phyloP scores from a whole-genome alignment of 1,284 basidiomycete species.

The Meira nashicola region DNA sequence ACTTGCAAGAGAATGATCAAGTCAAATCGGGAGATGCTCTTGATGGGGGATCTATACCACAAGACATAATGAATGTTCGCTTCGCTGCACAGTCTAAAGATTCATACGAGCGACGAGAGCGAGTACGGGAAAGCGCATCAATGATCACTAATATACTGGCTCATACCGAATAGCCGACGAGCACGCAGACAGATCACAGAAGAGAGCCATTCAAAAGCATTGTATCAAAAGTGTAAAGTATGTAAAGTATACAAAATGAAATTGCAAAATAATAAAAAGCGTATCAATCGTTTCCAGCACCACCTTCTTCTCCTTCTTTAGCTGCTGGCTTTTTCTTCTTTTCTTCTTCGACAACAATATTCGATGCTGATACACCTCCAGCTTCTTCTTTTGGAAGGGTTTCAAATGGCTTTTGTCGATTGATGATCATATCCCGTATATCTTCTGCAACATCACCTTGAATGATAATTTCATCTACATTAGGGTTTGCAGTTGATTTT shows the following conservation, averaged over 20 bases:
- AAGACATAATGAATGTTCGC: too few relatives aligned
- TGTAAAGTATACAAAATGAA: too few relatives aligned
- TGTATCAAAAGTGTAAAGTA: not conserved
- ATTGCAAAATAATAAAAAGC: too few relatives aligned
- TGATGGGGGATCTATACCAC: too few relatives aligned
- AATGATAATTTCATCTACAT: constrained; percentile 50
- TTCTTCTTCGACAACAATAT: constrained; percentile 48
- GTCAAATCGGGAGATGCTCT: too few relatives aligned
- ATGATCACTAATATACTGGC: constrained; percentile 4
- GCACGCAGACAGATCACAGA: too few relatives aligned
- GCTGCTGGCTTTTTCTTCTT: constrained; percentile 42
- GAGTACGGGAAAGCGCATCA: not conserved
- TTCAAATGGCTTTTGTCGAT: constrained; percentile 45
- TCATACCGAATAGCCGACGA: constrained; percentile 1
- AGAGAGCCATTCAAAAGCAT: not conserved
- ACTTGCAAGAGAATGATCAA: not conserved
- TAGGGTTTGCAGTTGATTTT: constrained; percentile 45
- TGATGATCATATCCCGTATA: constrained; percentile 35
- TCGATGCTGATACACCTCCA: constrained; percentile 38
- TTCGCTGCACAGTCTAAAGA: not conserved
- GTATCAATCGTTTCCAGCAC: not conserved
- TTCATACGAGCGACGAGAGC: not conserved
- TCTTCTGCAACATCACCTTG: constrained; percentile 51
- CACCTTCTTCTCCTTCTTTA: constrained; percentile 10
- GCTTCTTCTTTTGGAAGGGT: constrained; percentile 39